phyloP scores from a whole-genome alignment of 2,329 filamentous ascomycete species.

The Colletotrichum destructivum region DNA sequence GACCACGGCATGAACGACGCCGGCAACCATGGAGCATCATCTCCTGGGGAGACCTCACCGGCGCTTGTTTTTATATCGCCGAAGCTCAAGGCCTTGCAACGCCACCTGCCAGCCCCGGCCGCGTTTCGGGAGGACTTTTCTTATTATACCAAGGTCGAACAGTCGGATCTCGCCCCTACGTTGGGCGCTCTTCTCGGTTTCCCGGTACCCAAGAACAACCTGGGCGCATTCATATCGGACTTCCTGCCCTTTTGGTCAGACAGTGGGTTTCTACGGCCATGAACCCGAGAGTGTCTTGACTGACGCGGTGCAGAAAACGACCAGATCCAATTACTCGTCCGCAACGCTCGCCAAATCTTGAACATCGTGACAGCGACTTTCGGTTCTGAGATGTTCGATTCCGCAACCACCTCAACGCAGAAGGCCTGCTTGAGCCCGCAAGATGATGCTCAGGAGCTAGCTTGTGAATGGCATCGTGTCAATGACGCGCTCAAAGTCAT shows the following conservation, averaged over 20 bases:
- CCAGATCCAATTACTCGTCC: constrained; percentile 77
- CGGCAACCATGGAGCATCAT: constrained; percentile 95
- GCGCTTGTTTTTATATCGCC: constrained; percentile 93
- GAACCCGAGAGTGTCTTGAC: constrained; percentile 40
- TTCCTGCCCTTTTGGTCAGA: constrained; percentile 84
- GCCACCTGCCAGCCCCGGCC: constrained; percentile 65
- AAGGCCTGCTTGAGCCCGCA: constrained; percentile 55
- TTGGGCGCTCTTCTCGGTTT: constrained; percentile 89
- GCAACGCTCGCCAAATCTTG: constrained; percentile 87
- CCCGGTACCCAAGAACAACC: constrained; percentile 89
- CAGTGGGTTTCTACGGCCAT: constrained; percentile 59
- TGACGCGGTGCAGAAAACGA: constrained; percentile 60
- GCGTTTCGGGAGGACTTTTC: constrained; percentile 79
- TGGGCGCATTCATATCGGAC: constrained; percentile 87
- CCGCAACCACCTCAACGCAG: constrained; percentile 41
- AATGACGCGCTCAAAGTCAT: constrained; percentile 38
- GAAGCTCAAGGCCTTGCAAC: constrained; percentile 75
- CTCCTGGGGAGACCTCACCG: constrained; percentile 92
- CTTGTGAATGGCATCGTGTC: constrained; percentile 77
- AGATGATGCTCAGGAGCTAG: constrained; percentile 69
- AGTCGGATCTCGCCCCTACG: constrained; percentile 94
- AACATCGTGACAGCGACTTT: constrained; percentile 84
- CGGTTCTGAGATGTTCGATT: constrained; percentile 61
- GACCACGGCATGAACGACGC: constrained; percentile 99
- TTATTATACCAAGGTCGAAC: constrained; percentile 89